A percentile compares a stretch with the other conserved stretches of the same genome.
phyloP scores from a whole-genome alignment of 2,329 filamentous ascomycete species.

The Scedosporium minutisporum region DNA sequence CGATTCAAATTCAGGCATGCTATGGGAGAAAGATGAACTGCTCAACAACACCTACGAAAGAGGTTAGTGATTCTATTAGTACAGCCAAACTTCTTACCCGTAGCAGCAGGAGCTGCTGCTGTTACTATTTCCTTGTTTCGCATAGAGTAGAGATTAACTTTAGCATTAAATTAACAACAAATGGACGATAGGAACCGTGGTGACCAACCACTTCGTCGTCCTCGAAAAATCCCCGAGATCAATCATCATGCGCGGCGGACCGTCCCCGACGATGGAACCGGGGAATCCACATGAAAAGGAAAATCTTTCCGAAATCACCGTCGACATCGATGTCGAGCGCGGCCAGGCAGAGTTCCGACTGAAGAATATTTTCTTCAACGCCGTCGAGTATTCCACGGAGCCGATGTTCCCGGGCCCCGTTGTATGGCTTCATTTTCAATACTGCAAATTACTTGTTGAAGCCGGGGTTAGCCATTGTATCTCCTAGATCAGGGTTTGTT shows the following conservation, averaged over 20 bases:
- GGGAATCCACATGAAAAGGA: background rate
- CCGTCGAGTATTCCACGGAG: background rate
- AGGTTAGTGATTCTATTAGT: background rate
- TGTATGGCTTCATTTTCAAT: conserved; percentile 7
- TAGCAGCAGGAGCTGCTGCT: no score
- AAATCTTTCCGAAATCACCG: background rate
- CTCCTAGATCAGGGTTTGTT: background rate
- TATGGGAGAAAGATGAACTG: background rate
- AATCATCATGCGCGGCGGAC: conserved; percentile 8
- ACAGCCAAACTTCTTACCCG: no score
- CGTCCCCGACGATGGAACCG: conserved; percentile 2
- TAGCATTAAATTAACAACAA: background rate
- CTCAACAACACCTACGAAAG: background rate
- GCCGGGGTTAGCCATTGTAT: background rate
- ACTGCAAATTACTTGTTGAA: conserved; percentile 1
- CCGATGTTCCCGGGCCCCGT: background rate
- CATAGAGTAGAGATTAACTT: background rate
- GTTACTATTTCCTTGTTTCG: background rate
- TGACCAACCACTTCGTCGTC: conserved; percentile 12
- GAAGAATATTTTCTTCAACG: background rate
- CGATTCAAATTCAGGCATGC: background rate
- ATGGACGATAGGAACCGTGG: background rate
- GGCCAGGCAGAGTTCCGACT: background rate
- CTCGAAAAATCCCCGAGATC: conserved; percentile 5
- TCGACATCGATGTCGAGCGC: background rate